A percentile compares a stretch with the other conserved stretches of the same genome.
Evolutionary conservation across 306 rosid species (phyloP).

Genomic region (Trichosanthes truncata): DNA sequence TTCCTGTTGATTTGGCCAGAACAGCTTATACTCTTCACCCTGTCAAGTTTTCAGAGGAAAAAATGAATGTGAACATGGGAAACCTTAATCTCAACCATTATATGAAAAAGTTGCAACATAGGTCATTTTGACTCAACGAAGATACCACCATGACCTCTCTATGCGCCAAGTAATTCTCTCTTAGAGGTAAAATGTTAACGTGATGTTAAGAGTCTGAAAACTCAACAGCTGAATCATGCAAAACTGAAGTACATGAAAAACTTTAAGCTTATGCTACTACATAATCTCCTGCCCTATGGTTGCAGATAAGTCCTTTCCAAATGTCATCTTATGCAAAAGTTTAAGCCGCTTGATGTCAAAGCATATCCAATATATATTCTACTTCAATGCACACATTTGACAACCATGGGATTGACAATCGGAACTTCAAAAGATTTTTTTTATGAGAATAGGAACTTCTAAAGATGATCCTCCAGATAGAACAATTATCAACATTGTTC

Average conservation of each 20-base stretch:
- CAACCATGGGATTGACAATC: not conserved
- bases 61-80: not conserved
- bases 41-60: conserved; percentile 18
- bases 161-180: not conserved
- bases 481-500: not conserved
- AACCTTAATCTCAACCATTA: not conserved
- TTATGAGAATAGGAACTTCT: not conserved
- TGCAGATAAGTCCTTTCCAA: not conserved
- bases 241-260: not conserved
- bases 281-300: not conserved
- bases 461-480: not conserved
- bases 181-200: not conserved
- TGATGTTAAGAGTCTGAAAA: not conserved
- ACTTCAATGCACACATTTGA: not conserved
- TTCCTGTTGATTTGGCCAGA: conserved; percentile 85
- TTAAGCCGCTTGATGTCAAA: not conserved
- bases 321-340: not conserved
- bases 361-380: not conserved
- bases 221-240: not conserved
- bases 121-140: not conserved
- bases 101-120: not conserved
- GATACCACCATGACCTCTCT: not conserved
- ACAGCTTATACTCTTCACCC: conserved; percentile 81
- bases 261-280: not conserved
- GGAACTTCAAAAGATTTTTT: not conserved